Percentiles rank a stretch among this genome's conserved stretches.
These are phyloP conservation scores for Yamadazyma diddensiae DNA, from an alignment of 1,139 yeast species.

Conservation along the genomic window DNA sequence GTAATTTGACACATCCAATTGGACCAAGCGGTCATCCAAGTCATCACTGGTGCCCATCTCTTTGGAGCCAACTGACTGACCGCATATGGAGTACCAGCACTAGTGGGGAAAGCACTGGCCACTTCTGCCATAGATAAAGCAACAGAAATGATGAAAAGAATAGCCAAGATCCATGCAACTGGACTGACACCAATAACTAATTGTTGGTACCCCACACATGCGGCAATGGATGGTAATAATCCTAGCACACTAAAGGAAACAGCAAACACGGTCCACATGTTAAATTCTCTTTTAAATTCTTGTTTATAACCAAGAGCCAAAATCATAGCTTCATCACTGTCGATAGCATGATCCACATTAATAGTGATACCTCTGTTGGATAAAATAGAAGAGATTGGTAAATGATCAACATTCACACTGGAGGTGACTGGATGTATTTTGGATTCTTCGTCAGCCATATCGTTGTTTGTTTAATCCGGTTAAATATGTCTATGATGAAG, in stretches of 20 bases:
- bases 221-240: slow-evolving; percentile 66
- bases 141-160: slow-evolving; percentile 48
- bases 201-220: slow-evolving; percentile 53
- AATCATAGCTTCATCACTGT: slow-evolving; percentile 53
- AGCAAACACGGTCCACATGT: slow-evolving; percentile 58
- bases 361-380: slow-evolving; percentile 39
- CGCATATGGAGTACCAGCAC: slow-evolving; percentile 50
- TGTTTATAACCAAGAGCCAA: slow-evolving; percentile 70
- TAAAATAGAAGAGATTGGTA: slow-evolving; percentile 37
- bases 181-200: slow-evolving; percentile 53
- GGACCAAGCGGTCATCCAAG: slow-evolving; percentile 61
- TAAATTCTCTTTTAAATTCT: slow-evolving; percentile 69
- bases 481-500: no score
- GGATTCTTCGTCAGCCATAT: slow-evolving; percentile 16
- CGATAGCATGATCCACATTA: slow-evolving; percentile 46
- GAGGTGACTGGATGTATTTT: slow-evolving; percentile 30
- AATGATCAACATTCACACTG: slow-evolving; percentile 39
- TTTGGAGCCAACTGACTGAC: slow-evolving; percentile 54
- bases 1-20: slow-evolving; percentile 46
- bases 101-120: slow-evolving; percentile 48
- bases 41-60: slow-evolving; percentile 49
- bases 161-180: slow-evolving; percentile 53
- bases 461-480: no score
- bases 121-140: slow-evolving; percentile 49
- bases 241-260: slow-evolving; percentile 75